Base-by-base conservation (phyloP, 2,329 filamentous ascomycete species). In the Beauveria sp. region DNA sequence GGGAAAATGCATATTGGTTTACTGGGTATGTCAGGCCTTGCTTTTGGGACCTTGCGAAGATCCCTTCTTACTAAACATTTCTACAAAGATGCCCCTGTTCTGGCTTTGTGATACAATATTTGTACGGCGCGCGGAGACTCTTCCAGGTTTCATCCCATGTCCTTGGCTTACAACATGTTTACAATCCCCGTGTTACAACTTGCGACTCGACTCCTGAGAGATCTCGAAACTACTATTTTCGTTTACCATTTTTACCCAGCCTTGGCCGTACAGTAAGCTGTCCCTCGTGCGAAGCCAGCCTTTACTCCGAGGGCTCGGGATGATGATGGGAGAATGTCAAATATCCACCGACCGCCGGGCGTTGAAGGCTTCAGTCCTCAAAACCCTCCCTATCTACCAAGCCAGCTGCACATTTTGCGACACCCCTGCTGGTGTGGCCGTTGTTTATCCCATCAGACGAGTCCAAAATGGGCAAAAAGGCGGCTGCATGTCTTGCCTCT, bases 141-240 rank as follows among this genome's bases (percentile, higher is more conserved):
- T 49, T 26, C 38, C 48, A 45, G 20, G 58, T 60, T 60, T 60
- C 58, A 60, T 60, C 58, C 46, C 58, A 60, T 53, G 48, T 53
- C 48, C 40, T 10, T 53, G 49, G 51, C 58, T 31, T 26, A 38
- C n/a, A 26, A 49, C 57, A 52, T 31, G 49, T 45, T 52, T 45
- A n/a, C 40, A 24, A 24, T 18, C 24, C 38, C 52, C 22, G 22
- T 43, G 26, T 42, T 43, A n/a, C 40, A 16, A 20, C n/a, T 31
- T 43, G 26, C 40, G 28, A 28, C n/a, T 34, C 20, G 3, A 26
- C 58, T 60, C 58, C 49, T 46, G 20, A 46, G 38, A 22, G 18
- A 10, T 20, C n/a, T 24, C 38, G 31, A 34, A 34, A 14, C 46
- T 40, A 26, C n/a, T 40, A 26, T 43, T 49, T 38, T 22, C 8